Base-by-base conservation (phyloP, 2,329 filamentous ascomycete species). In the Xylariales sp. region DNA sequence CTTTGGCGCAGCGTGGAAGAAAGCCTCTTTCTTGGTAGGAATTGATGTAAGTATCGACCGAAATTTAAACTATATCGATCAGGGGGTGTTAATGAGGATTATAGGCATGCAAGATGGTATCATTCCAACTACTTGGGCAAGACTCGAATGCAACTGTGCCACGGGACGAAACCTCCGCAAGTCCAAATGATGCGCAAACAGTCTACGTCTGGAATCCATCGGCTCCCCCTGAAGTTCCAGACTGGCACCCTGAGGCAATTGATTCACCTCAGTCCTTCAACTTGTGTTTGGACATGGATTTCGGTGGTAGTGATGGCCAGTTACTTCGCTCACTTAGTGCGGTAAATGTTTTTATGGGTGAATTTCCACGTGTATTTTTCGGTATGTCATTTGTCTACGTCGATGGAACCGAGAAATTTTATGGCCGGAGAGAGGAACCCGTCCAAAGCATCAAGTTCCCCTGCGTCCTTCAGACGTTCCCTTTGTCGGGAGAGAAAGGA, bases 211-310 rank as follows among this genome's bases (percentile, higher is more conserved):
- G 49, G 47, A 50, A 42, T 28, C 49, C 49, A 10, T 27, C 10
- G 3, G 33, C 42, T 4, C 49, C 49, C 5, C 17, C 24, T 10
- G 5, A 15, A 24, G 33, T n/a, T 18, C 25, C 41, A 11, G n/a
- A 31, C 10, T 51, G 45, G 45, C 29, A 38, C 8, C 37, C 34
- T 29, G 19, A 11, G 4, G 30, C 12, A 5, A 13, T 19, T 4
- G 12, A 21, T 3, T 25, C 34, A 27, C 24, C 28, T 6, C 40
- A 42, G 20, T 18, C 25, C n/a, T 48, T 48, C 38, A 43, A 47
- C 23, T 28, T 47, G 5, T 51, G 47, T 21, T 37, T 47, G 5
- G 29, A 47, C 21, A 48, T 50, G 40, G 47, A 48, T 18, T 45
- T 50, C 13, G 47, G 49, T 15, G 44, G 44, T 3, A 14, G 18